Conservation (phyloP, 2,329 filamentous ascomycete species). For the Sporothrix pallida region DNA sequence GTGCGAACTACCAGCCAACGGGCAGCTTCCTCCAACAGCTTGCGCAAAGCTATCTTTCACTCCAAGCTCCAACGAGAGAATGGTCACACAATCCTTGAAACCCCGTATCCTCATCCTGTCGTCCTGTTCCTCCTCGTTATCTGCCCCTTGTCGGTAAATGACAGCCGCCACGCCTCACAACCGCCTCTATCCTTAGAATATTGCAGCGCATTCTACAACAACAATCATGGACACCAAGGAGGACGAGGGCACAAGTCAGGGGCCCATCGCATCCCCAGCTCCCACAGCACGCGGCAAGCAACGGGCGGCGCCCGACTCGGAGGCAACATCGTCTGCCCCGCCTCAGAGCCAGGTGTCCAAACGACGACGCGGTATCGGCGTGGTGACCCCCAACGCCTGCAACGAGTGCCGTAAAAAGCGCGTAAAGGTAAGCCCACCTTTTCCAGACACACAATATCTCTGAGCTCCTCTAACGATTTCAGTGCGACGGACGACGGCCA, state of each 20-base stretch:
- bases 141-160: no score
- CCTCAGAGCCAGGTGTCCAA: conserved; percentile 45
- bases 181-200: no score
- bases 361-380: conserved; percentile 59
- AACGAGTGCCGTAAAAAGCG: conserved; percentile 67
- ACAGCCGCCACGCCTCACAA: no score
- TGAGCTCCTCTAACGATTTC: not conserved
- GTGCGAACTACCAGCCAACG: not conserved
- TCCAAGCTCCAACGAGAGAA: no score
- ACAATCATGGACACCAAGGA: conserved; percentile 21
- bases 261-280: not conserved
- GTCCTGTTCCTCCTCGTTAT: no score
- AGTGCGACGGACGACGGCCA: conserved; percentile 66
- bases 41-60: no score
- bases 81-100: no score
- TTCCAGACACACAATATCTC: not conserved
- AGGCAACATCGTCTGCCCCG: not conserved
- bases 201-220: not conserved
- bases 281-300: conserved; percentile 22
- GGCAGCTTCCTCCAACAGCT: no score
- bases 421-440: conserved; percentile 55
- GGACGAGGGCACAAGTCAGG: conserved; percentile 4
- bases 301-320: conserved; percentile 22
- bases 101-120: no score
- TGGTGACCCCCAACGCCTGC: conserved; percentile 66